A percentile compares a stretch with the other conserved stretches of the same genome.
phyloP scores from a whole-genome alignment of 805 yeast genomes.

The Pichia nanzhaoensis region DNA sequence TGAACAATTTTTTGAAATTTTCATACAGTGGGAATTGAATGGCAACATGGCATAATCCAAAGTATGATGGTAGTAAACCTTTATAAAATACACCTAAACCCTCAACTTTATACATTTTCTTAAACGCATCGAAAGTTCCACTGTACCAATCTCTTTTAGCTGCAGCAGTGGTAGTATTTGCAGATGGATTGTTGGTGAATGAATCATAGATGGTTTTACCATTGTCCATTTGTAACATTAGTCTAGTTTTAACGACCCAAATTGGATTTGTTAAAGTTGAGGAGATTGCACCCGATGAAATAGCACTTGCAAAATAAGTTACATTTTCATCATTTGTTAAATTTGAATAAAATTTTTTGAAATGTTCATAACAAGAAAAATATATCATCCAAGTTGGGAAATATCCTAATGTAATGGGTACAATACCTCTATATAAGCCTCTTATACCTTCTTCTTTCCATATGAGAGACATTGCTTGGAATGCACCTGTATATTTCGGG shows the following conservation, averaged over 20 bases:
- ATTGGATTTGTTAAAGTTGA: slow-evolving; percentile 87
- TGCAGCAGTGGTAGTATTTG: not conserved
- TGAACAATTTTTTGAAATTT: slow-evolving; percentile 53
- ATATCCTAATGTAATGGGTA: slow-evolving; percentile 90
- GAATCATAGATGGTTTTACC: slow-evolving; percentile 35
- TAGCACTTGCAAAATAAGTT: slow-evolving; percentile 54
- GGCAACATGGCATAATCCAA: slow-evolving; percentile 90
- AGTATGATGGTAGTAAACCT: slow-evolving; percentile 83
- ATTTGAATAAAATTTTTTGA: slow-evolving; percentile 40
- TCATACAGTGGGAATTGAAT: slow-evolving; percentile 95
- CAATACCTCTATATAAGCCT: slow-evolving; percentile 85
- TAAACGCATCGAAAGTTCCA: slow-evolving; percentile 80
- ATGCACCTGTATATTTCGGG: slow-evolving; percentile 48
- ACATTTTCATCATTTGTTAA: slow-evolving; percentile 24
- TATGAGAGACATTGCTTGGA: slow-evolving; percentile 60
- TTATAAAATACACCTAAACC: slow-evolving; percentile 79
- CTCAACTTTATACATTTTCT: slow-evolving; percentile 69
- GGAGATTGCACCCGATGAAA: slow-evolving; percentile 83
- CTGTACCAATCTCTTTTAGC: slow-evolving; percentile 40
- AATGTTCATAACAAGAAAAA: slow-evolving; percentile 80
- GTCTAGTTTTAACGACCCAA: slow-evolving; percentile 94
- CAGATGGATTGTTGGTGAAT: slow-evolving; percentile 14
- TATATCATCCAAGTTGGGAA: slow-evolving; percentile 98
- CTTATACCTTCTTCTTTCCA: slow-evolving; percentile 68
- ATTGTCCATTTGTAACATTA: slow-evolving; percentile 74